Conservation (phyloP, 257 asterid species). For the Leptodermis oblonga region DNA sequence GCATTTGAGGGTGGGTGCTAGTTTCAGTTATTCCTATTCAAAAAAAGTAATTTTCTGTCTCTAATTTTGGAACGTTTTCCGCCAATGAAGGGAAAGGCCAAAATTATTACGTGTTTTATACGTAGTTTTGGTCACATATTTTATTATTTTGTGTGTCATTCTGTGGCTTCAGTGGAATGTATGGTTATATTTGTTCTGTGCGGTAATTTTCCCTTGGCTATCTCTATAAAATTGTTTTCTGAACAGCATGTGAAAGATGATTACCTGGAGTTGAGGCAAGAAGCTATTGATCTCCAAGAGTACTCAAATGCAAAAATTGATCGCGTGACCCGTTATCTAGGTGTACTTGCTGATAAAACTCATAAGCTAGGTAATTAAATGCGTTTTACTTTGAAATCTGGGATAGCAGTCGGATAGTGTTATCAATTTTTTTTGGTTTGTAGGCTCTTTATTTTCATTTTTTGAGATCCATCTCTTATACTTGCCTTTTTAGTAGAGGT, state of each 20-base stretch:
- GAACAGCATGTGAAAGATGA: conserved; percentile 85
- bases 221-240: conserved; percentile 18
- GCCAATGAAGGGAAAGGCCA: background rate
- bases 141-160: background rate
- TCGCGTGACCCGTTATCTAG: conserved; percentile 85
- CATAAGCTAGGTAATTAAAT: conserved; percentile 68
- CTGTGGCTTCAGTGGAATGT: conserved; percentile 5
- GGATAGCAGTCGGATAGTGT: background rate
- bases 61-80: background rate
- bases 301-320: conserved; percentile 94
- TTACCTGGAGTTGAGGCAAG: conserved; percentile 77
- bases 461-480: background rate
- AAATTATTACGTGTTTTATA: background rate
- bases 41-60: background rate
- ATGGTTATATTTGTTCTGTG: background rate
- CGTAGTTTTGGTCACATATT: background rate
- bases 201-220: conserved; percentile 1
- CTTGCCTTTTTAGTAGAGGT: background rate
- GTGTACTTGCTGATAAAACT: conserved; percentile 92
- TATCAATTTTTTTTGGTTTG: background rate
- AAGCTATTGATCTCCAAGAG: conserved; percentile 91
- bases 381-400: conserved; percentile 13
- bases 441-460: background rate
- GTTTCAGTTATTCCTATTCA: background rate
- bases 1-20: background rate